These are phyloP conservation scores for Fusarium agapanthi DNA, from an alignment of 2,329 filamentous ascomycete species.

Conservation along the genomic window DNA sequence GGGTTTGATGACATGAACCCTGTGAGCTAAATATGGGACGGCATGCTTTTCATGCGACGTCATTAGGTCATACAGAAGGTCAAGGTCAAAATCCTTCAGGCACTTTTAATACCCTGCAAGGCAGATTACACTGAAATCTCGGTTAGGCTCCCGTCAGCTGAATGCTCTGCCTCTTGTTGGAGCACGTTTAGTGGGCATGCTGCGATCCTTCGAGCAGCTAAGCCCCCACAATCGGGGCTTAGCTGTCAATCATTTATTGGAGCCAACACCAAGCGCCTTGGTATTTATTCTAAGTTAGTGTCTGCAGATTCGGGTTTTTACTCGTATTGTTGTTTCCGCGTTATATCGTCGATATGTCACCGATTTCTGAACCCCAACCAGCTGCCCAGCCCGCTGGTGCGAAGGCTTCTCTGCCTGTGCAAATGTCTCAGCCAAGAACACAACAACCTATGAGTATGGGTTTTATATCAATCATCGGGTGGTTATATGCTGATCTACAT, in stretches of 20 bases:
- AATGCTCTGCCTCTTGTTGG: not conserved
- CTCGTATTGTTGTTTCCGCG: not conserved
- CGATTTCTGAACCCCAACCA: not conserved
- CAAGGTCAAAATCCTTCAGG: not conserved
- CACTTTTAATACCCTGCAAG: not conserved
- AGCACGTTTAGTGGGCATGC: not conserved
- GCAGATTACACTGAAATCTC: not conserved
- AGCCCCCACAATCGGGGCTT: not conserved
- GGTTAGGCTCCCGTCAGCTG: not conserved
- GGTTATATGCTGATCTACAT: not conserved
- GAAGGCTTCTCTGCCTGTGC: not conserved
- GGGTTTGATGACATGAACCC: fast-evolving
- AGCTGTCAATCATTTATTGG: not conserved
- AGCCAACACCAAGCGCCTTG: not conserved
- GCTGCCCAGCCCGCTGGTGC: not conserved
- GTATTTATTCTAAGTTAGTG: not conserved
- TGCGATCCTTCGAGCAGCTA: not conserved
- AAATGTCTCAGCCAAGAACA: not conserved
- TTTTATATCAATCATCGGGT: fast-evolving
- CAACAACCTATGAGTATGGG: not conserved
- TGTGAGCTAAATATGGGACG: not conserved
- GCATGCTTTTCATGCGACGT: not conserved
- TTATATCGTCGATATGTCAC: not conserved
- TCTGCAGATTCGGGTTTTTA: not conserved
- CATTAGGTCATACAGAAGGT: not conserved